A percentile compares a stretch with the other conserved stretches of the same genome.
Evolutionary conservation across 129 eudicot genomes (phyloP).

Genomic region (Rutidosis leptorrhynchoides): DNA sequence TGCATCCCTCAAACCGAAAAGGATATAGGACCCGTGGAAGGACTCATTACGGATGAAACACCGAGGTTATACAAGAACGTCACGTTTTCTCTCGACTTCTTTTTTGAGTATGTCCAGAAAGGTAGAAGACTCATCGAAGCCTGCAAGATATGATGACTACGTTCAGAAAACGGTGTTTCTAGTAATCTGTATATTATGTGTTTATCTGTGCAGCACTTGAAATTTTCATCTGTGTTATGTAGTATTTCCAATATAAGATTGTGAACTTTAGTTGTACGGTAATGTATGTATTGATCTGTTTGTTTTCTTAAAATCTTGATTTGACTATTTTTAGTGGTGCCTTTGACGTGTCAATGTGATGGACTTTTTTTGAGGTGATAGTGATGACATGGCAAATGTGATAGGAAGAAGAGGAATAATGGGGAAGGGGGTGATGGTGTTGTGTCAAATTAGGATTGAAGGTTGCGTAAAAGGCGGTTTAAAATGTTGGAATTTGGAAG

Average conservation of each 20-base stretch:
- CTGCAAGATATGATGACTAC: conserved; percentile 29
- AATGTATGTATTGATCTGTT: neutral
- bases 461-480: too few relatives aligned
- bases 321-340: too few relatives aligned
- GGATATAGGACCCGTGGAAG: conserved; percentile 45
- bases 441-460: too few relatives aligned
- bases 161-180: neutral
- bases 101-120: conserved; percentile 35
- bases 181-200: neutral
- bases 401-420: too few relatives aligned
- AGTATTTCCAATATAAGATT: neutral
- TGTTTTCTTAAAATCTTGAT: neutral
- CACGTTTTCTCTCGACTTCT: conserved; percentile 25
- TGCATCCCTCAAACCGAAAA: conserved; percentile 32
- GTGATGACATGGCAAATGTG: too few relatives aligned
- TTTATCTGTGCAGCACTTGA: neutral
- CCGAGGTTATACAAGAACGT: conserved; percentile 37
- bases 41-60: conserved; percentile 29
- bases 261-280: neutral
- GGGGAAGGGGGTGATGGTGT: too few relatives aligned
- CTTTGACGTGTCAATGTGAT: too few relatives aligned
- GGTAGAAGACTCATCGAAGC: conserved; percentile 39
- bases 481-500: too few relatives aligned
- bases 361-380: too few relatives aligned
- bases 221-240: conserved; percentile 34